Evolutionary conservation across 371 early-diverging fungal species (phyloP).

Genomic region (Mucor racemosus): DNA sequence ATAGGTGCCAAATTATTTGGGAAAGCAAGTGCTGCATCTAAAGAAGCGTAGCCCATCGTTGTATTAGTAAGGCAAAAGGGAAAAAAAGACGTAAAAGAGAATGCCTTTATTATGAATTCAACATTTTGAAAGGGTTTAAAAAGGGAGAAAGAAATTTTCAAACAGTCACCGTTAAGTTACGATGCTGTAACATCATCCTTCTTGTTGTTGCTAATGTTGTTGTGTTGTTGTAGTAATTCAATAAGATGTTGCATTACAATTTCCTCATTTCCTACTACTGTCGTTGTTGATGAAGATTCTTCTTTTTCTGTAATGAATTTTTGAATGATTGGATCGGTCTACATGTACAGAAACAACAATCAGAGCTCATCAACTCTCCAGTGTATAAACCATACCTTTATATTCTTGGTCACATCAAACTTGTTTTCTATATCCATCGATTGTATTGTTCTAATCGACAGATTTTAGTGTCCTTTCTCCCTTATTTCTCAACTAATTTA

Average conservation of each 20-base stretch:
- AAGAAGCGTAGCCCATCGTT: constrained; percentile 57
- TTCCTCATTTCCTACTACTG: background rate
- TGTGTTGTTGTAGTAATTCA: background rate
- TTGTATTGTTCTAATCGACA: constrained; percentile 23
- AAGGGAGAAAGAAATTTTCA: constrained; percentile 4
- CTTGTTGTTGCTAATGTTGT: background rate
- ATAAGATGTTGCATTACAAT: constrained; percentile 6
- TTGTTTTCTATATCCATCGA: constrained; percentile 10
- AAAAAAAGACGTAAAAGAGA: background rate
- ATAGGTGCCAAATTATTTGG: constrained; percentile 52
- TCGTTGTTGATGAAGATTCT: background rate
- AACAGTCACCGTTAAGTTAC: background rate
- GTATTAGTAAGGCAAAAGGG: background rate
- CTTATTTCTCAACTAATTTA: constrained; percentile 10
- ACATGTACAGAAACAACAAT: background rate
- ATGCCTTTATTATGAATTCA: background rate
- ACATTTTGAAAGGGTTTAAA: background rate
- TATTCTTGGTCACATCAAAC: constrained; percentile 18
- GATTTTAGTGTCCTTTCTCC: background rate
- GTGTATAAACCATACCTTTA: constrained; percentile 14
- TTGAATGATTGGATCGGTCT: constrained; percentile 30
- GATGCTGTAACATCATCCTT: background rate
- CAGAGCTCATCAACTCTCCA: background rate
- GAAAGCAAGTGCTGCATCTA: constrained; percentile 57
- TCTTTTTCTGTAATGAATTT: constrained; percentile 5